Percentiles rank a stretch among this genome's conserved stretches.
These are phyloP conservation scores for Candida sp. DNA, from an alignment of 1,139 yeast genomes.

Conservation along the genomic window DNA sequence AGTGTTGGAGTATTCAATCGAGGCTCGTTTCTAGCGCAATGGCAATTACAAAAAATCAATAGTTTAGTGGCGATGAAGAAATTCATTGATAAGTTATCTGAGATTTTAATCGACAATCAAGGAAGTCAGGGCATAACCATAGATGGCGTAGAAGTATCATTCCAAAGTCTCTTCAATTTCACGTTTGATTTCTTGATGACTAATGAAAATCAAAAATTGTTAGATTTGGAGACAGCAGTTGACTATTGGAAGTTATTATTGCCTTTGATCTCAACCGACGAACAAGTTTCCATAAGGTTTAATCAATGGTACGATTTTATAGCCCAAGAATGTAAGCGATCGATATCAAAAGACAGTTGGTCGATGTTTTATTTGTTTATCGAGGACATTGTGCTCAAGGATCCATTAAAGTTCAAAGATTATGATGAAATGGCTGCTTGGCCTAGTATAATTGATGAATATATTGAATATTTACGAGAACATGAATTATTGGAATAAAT, in stretches of 20 bases:
- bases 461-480: constrained; percentile 57
- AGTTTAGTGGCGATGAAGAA: constrained; percentile 49
- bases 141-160: constrained; percentile 20
- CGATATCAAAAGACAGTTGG: constrained; percentile 77
- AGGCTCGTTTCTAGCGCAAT: constrained; percentile 49
- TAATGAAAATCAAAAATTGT: constrained; percentile 50
- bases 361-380: constrained; percentile 74
- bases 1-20: constrained; percentile 57
- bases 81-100: constrained; percentile 34
- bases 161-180: constrained; percentile 61
- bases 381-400: constrained; percentile 43
- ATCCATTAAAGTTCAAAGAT: constrained; percentile 42
- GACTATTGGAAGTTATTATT: constrained; percentile 79
- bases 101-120: constrained; percentile 26
- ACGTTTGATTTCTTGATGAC: constrained; percentile 69
- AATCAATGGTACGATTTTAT: constrained; percentile 54
- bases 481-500: constrained; percentile 13
- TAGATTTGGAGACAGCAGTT: constrained; percentile 61
- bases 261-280: constrained; percentile 15
- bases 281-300: constrained; percentile 21
- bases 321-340: constrained; percentile 30
- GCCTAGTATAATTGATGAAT: constrained; percentile 90
- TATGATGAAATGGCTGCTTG: constrained; percentile 86
- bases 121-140: constrained; percentile 5
- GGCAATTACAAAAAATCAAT: constrained; percentile 43